phyloP scores from a whole-genome alignment of 768 basidiomycete species.

The Phlegmacium glaucopus region DNA sequence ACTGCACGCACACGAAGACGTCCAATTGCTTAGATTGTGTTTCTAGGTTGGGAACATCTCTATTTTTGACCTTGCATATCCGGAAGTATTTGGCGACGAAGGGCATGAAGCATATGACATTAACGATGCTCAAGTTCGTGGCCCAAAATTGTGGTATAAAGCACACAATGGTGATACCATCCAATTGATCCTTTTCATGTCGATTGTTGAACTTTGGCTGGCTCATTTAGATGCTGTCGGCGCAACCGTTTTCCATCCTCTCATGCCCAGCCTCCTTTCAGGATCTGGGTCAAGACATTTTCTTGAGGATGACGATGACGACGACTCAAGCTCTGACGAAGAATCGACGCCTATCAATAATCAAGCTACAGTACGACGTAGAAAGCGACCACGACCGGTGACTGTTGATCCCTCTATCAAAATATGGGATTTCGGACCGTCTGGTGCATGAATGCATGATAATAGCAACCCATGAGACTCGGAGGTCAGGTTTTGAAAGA shows the following conservation, averaged over 20 bases:
- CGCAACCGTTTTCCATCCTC: slow-evolving; percentile 71
- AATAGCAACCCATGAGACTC: too few species aligned
- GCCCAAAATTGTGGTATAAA: slow-evolving; percentile 36
- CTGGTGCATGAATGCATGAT: too few species aligned
- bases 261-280: slow-evolving; percentile 53
- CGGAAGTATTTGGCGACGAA: slow-evolving; percentile 2
- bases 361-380: slow-evolving; percentile 1
- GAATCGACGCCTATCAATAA: not conserved
- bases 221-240: slow-evolving; percentile 61
- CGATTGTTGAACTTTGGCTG: not conserved
- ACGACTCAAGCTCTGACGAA: slow-evolving; percentile 21
- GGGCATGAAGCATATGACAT: not conserved
- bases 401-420: slow-evolving; percentile 32
- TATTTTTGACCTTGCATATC: slow-evolving; percentile 49
- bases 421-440: slow-evolving; percentile 24
- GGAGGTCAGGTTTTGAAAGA: too few species aligned
- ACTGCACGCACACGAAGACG: not conserved
- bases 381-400: slow-evolving; percentile 19
- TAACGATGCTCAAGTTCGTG: not conserved
- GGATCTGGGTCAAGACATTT: slow-evolving; percentile 82
- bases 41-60: slow-evolving; percentile 54
- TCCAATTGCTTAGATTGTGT: not conserved
- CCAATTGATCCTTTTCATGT: not conserved
- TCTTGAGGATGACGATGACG: slow-evolving; percentile 23
- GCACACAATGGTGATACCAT: slow-evolving; percentile 54